Percentiles rank a stretch among this genome's conserved stretches.
Conservation (phyloP, 1,139 yeast species). For the Yamadazyma buinensis region DNA sequence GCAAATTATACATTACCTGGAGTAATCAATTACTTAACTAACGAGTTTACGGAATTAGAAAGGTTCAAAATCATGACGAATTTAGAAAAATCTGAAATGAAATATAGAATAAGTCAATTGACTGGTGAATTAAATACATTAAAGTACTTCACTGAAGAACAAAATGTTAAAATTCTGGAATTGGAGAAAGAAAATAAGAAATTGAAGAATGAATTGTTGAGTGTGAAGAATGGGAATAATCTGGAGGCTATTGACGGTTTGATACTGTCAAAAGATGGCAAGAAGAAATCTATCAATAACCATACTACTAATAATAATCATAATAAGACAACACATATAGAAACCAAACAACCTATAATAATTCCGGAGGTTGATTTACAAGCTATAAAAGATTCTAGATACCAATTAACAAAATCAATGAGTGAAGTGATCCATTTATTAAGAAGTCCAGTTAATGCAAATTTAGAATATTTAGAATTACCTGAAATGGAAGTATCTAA, state of each 20-base stretch:
- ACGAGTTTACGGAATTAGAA: conserved; percentile 58
- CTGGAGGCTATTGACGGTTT: neutral
- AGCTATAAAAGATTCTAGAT: conserved; percentile 35
- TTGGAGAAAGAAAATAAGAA: conserved; percentile 19
- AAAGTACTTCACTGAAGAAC: conserved; percentile 34
- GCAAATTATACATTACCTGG: conserved; percentile 58
- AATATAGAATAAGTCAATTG: conserved; percentile 48
- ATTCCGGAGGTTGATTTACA: conserved; percentile 42
- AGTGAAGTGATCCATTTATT: conserved; percentile 39
- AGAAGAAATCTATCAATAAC: too few species aligned
- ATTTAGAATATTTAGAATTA: conserved; percentile 13
- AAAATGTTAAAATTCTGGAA: conserved; percentile 24
- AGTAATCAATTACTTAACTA: conserved; percentile 58
- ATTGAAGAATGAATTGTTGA: conserved; percentile 5
- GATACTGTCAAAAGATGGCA: neutral
- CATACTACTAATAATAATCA: neutral
- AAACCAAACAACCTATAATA: conserved; percentile 1
- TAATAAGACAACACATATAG: neutral
- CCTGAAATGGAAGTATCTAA: conserved; percentile 13
- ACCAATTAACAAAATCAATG: conserved; percentile 39
- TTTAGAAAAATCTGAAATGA: conserved; percentile 55
- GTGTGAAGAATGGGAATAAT: neutral
- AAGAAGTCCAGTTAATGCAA: conserved; percentile 28
- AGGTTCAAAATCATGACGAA: conserved; percentile 54
- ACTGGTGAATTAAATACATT: conserved; percentile 53